Evolutionary conservation across 495 filamentous ascomycete genomes (phyloP).

Genomic region (Schizothecium vesticola): DNA sequence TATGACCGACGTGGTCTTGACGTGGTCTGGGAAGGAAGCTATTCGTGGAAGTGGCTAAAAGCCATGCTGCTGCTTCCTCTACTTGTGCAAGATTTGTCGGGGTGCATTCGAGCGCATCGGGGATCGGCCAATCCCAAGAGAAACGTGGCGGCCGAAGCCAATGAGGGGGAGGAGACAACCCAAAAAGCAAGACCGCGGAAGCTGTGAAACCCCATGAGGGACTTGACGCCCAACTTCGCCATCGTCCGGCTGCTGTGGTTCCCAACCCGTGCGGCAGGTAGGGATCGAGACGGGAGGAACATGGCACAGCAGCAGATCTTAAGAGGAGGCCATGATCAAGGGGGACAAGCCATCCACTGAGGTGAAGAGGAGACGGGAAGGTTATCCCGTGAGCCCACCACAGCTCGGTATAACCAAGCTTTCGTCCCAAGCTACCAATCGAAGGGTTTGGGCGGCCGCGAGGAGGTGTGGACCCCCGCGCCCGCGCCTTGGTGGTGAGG

Average conservation of each 20-base stretch:
- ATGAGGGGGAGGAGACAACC: background rate
- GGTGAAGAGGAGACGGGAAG: background rate
- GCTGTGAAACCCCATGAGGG: background rate
- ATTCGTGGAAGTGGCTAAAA: background rate
- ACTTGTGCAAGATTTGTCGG: background rate
- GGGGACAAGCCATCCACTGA: background rate
- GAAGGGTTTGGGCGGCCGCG: background rate
- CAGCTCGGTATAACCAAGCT: background rate
- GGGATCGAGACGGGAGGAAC: background rate
- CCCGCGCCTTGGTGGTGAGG: background rate
- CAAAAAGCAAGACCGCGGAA: background rate
- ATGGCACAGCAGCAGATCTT: background rate
- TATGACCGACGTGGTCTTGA: background rate
- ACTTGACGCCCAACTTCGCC: background rate
- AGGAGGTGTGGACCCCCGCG: background rate
- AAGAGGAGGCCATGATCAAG: background rate
- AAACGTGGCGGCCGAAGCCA: background rate
- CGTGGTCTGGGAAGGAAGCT: background rate
- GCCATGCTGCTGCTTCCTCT: background rate
- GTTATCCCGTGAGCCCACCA: background rate
- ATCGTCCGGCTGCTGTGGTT: background rate
- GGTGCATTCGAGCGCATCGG: background rate
- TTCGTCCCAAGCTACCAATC: background rate
- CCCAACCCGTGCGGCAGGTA: background rate
- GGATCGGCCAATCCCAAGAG: background rate